phyloP scores from a whole-genome alignment of 2,329 filamentous ascomycete genomes.

The Claviceps humidiphila region DNA sequence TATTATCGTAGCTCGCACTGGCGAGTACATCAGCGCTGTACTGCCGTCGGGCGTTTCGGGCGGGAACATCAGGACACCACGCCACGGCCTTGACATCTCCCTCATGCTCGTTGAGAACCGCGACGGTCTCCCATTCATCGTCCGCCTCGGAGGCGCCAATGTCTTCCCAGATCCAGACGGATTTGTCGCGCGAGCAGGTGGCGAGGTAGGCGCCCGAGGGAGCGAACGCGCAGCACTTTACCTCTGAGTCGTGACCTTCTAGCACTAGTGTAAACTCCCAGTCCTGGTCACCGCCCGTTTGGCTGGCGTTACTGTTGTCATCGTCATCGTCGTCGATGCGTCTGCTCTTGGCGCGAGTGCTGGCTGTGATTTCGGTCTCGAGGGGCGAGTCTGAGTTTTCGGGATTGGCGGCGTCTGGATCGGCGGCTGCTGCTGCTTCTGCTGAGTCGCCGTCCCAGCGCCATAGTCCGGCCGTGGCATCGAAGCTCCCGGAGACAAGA shows the following conservation, averaged over 20 bases:
- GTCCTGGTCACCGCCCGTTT: conserved; percentile 45
- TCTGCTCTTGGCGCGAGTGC: not conserved
- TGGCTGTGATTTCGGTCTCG: conserved; percentile 10
- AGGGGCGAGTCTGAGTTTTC: conserved; percentile 7
- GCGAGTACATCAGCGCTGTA: conserved; percentile 63
- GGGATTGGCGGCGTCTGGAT: too few species aligned
- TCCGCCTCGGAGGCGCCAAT: conserved; percentile 59
- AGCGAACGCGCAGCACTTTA: conserved; percentile 67
- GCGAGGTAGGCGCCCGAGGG: conserved; percentile 68
- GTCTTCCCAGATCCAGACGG: conserved; percentile 98
- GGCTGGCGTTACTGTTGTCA: not conserved
- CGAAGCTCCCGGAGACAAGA: conserved; percentile 85
- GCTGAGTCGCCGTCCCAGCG: conserved; percentile 43
- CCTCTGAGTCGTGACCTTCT: conserved; percentile 90
- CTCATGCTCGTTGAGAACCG: conserved; percentile 86
- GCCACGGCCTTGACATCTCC: conserved; percentile 89
- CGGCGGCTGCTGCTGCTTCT: not conserved
- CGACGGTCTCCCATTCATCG: conserved; percentile 94
- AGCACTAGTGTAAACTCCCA: conserved; percentile 89
- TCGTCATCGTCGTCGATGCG: not conserved
- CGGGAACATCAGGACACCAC: conserved; percentile 66
- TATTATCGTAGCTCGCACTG: conserved; percentile 89
- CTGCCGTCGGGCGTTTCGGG: conserved; percentile 29
- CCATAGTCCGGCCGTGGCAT: conserved; percentile 82
- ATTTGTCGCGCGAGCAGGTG: conserved; percentile 85